Evolutionary conservation across 2,329 filamentous ascomycete species (phyloP).

Genomic region (Penicillium thymicola): DNA sequence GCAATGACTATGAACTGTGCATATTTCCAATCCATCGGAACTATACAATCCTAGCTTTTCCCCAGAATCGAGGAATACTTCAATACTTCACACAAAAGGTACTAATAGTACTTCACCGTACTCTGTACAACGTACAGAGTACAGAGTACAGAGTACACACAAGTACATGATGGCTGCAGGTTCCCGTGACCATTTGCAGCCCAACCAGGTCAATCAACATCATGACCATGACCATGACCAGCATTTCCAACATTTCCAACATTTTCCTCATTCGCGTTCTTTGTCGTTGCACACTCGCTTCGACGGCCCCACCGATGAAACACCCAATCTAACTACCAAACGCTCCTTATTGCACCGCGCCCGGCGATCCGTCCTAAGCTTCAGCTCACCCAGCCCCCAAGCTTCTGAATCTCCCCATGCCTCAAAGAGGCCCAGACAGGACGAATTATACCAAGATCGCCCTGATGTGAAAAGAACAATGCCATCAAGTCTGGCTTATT

Average conservation of each 20-base stretch:
- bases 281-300: constrained; percentile 20
- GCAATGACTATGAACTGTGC: neutral
- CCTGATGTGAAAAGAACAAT: constrained; percentile 34
- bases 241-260: neutral
- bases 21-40: neutral
- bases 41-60: constrained; percentile 3
- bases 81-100: neutral
- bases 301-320: constrained; percentile 44
- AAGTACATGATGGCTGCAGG: constrained; percentile 4
- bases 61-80: constrained; percentile 1
- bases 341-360: constrained; percentile 35
- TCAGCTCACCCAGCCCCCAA: constrained; percentile 23
- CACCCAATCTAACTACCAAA: constrained; percentile 43
- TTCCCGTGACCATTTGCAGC: constrained; percentile 6
- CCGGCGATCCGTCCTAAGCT: constrained; percentile 30
- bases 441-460: constrained; percentile 20
- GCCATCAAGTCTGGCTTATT: constrained; percentile 33
- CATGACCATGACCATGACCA: neutral
- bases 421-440: constrained; percentile 26
- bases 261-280: constrained; percentile 3
- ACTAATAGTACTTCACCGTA: neutral
- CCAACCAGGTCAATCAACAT: constrained; percentile 1
- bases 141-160: neutral
- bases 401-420: constrained; percentile 27
- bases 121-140: neutral